These are phyloP conservation scores for Pseudozyma tsukubaensis DNA, from an alignment of 1,284 basidiomycete genomes.

Conservation along the genomic window DNA sequence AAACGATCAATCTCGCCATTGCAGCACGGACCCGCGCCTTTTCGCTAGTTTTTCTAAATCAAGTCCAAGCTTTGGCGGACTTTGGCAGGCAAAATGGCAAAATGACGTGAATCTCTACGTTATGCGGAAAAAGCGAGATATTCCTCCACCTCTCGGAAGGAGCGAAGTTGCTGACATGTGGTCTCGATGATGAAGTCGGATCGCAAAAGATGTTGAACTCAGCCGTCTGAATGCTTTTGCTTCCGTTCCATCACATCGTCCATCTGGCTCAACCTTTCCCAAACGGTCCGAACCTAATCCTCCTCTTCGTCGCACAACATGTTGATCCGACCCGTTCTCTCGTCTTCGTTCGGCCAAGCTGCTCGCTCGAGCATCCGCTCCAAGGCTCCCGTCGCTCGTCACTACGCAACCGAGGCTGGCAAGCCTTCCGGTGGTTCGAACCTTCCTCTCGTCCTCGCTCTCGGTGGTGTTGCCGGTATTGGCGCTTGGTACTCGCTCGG, in stretches of 20 bases:
- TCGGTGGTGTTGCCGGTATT: slow-evolving; percentile 65
- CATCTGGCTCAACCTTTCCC: too few relatives aligned
- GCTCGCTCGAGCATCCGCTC: slow-evolving; percentile 49
- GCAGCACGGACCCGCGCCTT: slow-evolving; percentile 8
- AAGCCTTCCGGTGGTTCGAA: slow-evolving; percentile 55
- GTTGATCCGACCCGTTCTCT: slow-evolving; percentile 52
- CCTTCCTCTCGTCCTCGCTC: slow-evolving; percentile 57
- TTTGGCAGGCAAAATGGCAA: slow-evolving; percentile 1
- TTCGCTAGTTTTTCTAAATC: not conserved
- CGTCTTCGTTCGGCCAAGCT: slow-evolving; percentile 47
- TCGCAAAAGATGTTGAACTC: not conserved
- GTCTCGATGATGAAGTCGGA: too few relatives aligned
- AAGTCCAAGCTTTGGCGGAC: too few relatives aligned
- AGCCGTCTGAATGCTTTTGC: not conserved
- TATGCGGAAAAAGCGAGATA: too few relatives aligned
- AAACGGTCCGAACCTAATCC: slow-evolving; percentile 4
- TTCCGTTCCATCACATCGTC: not conserved
- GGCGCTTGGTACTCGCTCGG: slow-evolving; percentile 63
- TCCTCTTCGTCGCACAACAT: slow-evolving; percentile 12
- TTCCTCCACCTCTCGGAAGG: slow-evolving; percentile 9
- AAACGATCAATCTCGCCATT: not conserved
- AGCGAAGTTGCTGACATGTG: not conserved
- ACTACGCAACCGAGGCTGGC: slow-evolving; percentile 50
- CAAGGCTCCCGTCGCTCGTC: slow-evolving; percentile 36
- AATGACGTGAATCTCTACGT: slow-evolving; percentile 22